Evolutionary conservation across 345 rosid species (phyloP), one percentile per base, ranked within the genome.

Genomic region (Microcos paniculata): DNA sequence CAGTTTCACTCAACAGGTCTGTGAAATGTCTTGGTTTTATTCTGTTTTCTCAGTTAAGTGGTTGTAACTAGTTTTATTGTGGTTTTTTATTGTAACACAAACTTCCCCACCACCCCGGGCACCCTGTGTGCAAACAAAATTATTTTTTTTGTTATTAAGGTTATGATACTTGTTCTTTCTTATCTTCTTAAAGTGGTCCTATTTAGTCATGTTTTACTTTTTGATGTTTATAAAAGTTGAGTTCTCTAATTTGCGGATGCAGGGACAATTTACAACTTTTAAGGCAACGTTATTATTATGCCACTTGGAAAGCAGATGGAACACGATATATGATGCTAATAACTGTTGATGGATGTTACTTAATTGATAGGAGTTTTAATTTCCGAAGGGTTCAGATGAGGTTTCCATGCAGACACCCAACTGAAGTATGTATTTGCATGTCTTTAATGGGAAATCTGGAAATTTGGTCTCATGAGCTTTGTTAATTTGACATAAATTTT

Each of bases 271-370:
- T 96, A 75, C 98, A 90, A 83, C 86, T 93, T 45, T 80, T 96
- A 76, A 92, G 98, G 81, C 97, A 92, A 80, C 88, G 97, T 1
- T 96, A 96, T 83, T 96, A 96, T 81, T 93, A 92, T 84, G 99
- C 99, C 72, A 96, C 99, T 6, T 96, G 99, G 99, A 96, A 96
- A 81, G 99, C 99, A 73, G 99, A 93, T 82, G 99, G 99, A 78
- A 96, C 98, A 11, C 88, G 99, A 79, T 96, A 96, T 76, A 90
- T 96, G 99, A 90, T 96, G 99, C 85, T 96, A 61, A 90, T 96
- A 78, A 93, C 89, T 67, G 63, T 84, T 49, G 98, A 93, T 85
- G 99, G 98, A 19, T 96, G 99, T 63, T 96, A 92, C 74, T 73
- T 96, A 76, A 82, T 96, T 53, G 99, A 96, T 85, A 85, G 99